Conservation (phyloP, 2,329 filamentous ascomycete species). For the Macrophomina pseudophaseolina region DNA sequence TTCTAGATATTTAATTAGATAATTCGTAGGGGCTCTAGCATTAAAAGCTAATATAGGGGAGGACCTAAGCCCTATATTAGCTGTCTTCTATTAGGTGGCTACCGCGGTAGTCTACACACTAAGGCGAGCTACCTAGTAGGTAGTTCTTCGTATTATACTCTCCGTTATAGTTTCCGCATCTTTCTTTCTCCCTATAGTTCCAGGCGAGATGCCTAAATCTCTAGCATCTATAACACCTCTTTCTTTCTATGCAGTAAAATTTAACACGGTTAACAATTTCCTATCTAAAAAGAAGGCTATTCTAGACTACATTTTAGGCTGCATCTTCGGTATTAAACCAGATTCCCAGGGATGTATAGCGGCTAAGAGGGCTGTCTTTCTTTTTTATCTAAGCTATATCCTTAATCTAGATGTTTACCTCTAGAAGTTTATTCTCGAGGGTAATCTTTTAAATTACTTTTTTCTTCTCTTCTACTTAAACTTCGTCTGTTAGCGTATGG, state of each 20-base stretch:
- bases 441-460: neutral
- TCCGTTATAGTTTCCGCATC: neutral
- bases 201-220: neutral
- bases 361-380: neutral
- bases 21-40: conserved; percentile 4
- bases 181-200: conserved; percentile 2
- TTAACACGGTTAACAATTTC: neutral
- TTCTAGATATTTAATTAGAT: conserved; percentile 1
- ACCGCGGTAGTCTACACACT: neutral
- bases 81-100: neutral
- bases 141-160: neutral
- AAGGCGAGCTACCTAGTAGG: neutral
- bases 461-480: neutral
- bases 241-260: conserved; percentile 7
- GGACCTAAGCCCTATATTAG: neutral
- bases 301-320: neutral
- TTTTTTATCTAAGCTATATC: neutral
- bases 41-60: neutral
- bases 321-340: neutral
- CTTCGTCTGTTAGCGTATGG: neutral
- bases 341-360: neutral
- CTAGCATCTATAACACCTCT: neutral
- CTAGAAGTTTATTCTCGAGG: neutral
- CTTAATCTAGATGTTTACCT: neutral
- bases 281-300: neutral